phyloP scores from a whole-genome alignment of 106 monocot genomes.

The Dioscorea alata region DNA sequence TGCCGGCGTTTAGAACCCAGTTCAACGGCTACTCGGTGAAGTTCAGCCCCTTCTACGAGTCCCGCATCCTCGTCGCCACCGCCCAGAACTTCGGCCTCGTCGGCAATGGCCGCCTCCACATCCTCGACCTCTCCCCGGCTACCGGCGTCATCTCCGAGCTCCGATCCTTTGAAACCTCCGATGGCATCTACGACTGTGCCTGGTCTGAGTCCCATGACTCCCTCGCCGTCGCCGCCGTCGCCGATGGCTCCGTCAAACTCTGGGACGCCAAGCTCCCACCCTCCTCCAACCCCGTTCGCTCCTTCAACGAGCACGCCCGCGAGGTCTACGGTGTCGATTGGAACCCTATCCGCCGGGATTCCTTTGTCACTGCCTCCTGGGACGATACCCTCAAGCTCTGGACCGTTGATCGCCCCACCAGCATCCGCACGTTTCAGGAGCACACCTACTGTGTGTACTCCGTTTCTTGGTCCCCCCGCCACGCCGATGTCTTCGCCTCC shows the following conservation, averaged over 20 bases:
- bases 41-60: constrained; percentile 89
- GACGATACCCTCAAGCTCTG: constrained; percentile 94
- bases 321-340: constrained; percentile 87
- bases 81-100: constrained; percentile 93
- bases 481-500: constrained; percentile 89
- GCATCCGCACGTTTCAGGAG: constrained; percentile 81
- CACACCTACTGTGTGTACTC: constrained; percentile 95
- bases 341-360: constrained; percentile 95
- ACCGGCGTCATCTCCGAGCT: constrained; percentile 20
- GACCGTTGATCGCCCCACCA: constrained; percentile 71
- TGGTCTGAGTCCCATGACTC: constrained; percentile 79
- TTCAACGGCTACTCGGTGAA: constrained; percentile 81
- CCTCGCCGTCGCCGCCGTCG: constrained; percentile 52
- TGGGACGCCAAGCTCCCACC: constrained; percentile 76
- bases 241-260: constrained; percentile 92
- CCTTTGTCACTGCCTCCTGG: constrained; percentile 91
- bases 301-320: constrained; percentile 83
- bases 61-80: constrained; percentile 61
- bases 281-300: constrained; percentile 62
- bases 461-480: constrained; percentile 73
- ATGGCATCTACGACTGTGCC: constrained; percentile 65
- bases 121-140: constrained; percentile 72
- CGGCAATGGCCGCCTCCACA: constrained; percentile 91
- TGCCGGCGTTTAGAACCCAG: constrained; percentile 77
- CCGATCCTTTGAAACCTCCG: constrained; percentile 54